A percentile compares a stretch with the other conserved stretches of the same genome.
Conservation (phyloP, 495 filamentous ascomycete species). For the Clohesyomyces aquaticus region DNA sequence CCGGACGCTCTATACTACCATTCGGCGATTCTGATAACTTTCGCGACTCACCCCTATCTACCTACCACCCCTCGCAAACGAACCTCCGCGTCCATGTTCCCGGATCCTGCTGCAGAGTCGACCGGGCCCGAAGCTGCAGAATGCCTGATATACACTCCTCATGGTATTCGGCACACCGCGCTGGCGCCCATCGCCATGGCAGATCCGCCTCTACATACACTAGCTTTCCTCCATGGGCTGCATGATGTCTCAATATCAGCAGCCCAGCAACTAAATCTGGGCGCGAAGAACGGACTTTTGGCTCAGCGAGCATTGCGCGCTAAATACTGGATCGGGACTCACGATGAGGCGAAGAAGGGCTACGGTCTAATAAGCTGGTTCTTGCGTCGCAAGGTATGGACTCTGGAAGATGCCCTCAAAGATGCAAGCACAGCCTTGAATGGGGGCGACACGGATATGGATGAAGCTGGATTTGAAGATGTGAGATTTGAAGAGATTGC, state of each 20-base stretch:
- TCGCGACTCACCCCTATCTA: constrained; percentile 41
- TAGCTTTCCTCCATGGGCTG: constrained; percentile 60
- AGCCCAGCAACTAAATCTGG: constrained; percentile 58
- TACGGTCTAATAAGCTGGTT: constrained; percentile 56
- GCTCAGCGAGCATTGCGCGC: constrained; percentile 53
- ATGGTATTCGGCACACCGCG: constrained; percentile 53
- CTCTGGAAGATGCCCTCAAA: constrained; percentile 53
- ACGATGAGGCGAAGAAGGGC: constrained; percentile 61
- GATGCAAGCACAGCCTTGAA: constrained; percentile 39
- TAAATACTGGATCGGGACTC: constrained; percentile 62
- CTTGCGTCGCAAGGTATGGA: constrained; percentile 51
- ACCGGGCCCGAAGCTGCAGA: constrained; percentile 43
- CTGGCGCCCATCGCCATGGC: constrained; percentile 46
- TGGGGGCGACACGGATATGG: constrained; percentile 32
- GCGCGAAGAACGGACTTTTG: constrained; percentile 57
- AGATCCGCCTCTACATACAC: constrained; percentile 49
- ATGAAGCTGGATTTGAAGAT: constrained; percentile 33
- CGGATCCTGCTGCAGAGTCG: constrained; percentile 3
- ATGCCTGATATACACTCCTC: constrained; percentile 61
- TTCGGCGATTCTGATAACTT: constrained; percentile 57
- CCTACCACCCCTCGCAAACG: constrained; percentile 28
- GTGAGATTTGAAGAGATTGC: constrained; percentile 49
- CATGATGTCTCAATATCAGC: constrained; percentile 55
- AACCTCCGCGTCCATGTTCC: constrained; percentile 12
- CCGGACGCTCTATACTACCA: constrained; percentile 56